Percentiles rank a stretch among this genome's conserved stretches.
These are phyloP conservation scores for Ochromonas danica DNA, from an alignment of 108 stramenopile species.

Conservation along the genomic window DNA sequence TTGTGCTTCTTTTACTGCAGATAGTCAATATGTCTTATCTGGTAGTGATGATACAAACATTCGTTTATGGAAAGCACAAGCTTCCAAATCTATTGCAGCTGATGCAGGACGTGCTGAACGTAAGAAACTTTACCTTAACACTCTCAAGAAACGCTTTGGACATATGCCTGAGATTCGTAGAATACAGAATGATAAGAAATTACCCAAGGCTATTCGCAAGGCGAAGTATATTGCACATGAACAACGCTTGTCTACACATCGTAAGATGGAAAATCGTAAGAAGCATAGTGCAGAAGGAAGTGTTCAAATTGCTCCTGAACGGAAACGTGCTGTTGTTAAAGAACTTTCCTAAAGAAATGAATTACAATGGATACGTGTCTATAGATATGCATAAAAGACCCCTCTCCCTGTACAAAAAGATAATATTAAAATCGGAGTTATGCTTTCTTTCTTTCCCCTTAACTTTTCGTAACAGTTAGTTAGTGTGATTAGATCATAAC, in stretches of 20 bases:
- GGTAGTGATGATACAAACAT: conserved; percentile 96
- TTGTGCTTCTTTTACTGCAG: conserved; percentile 84
- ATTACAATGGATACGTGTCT: neutral
- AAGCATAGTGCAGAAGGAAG: conserved; percentile 64
- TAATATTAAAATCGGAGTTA: neutral
- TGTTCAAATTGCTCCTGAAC: neutral
- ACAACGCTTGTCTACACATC: conserved; percentile 79
- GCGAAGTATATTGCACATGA: conserved; percentile 71
- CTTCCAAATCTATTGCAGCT: conserved; percentile 84
- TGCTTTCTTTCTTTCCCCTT: too few species aligned
- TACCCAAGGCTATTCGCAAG: conserved; percentile 90
- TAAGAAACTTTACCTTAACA: conserved; percentile 74
- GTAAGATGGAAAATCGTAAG: conserved; percentile 80
- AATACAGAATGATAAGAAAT: conserved; percentile 74
- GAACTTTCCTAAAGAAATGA: neutral
- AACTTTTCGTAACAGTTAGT: too few species aligned
- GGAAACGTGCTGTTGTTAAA: conserved; percentile 7
- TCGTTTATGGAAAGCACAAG: conserved; percentile 93
- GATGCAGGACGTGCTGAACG: conserved; percentile 74
- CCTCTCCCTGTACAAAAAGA: neutral
- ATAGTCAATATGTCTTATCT: conserved; percentile 82
- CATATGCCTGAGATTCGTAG: conserved; percentile 85
- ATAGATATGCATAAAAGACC: neutral
- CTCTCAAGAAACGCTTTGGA: conserved; percentile 65
- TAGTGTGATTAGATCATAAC: too few species aligned